Evolutionary conservation across 345 rosid genomes (phyloP).

Genomic region (Stellera chamaejasme): DNA sequence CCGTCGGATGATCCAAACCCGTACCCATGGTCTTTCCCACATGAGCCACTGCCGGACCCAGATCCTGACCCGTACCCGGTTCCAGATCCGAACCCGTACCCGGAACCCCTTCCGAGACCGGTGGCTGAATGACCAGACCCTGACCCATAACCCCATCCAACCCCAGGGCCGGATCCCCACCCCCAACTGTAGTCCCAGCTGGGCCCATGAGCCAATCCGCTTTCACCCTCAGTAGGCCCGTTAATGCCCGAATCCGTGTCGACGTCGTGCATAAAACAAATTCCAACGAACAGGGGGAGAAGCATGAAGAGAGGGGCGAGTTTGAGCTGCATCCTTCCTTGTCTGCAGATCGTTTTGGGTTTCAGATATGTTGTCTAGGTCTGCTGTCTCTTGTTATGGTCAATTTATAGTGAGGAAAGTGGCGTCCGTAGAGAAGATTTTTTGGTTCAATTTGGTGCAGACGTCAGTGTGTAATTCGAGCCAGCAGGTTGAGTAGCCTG

Average conservation of each 20-base stretch:
- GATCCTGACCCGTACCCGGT: slow-evolving; percentile 61
- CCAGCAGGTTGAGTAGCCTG: too few relatives aligned
- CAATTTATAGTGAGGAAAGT: too few relatives aligned
- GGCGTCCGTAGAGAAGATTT: too few relatives aligned
- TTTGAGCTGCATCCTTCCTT: slow-evolving; percentile 10
- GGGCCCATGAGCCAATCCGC: slow-evolving; percentile 67
- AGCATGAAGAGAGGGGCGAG: slow-evolving; percentile 9
- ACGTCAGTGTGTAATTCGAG: too few relatives aligned
- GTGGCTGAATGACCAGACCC: slow-evolving; percentile 66
- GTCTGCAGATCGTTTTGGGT: too few relatives aligned
- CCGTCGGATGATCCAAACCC: slow-evolving; percentile 50
- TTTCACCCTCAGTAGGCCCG: slow-evolving; percentile 32
- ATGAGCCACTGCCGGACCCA: slow-evolving; percentile 75
- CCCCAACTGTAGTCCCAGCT: slow-evolving; percentile 86
- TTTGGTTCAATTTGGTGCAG: too few relatives aligned
- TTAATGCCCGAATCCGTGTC: slow-evolving; percentile 6
- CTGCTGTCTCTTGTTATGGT: too few relatives aligned
- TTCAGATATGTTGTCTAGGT: too few relatives aligned
- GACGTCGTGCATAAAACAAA: neutral
- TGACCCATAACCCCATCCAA: slow-evolving; percentile 82
- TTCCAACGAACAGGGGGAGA: slow-evolving; percentile 7
- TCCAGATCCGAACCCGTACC: slow-evolving; percentile 70
- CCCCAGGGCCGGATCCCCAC: slow-evolving; percentile 71
- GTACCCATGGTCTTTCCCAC: slow-evolving; percentile 63
- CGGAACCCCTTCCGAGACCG: slow-evolving; percentile 69